Evolutionary conservation across 768 basidiomycete species (phyloP).

Genomic region (Leccinum rimulosum): DNA sequence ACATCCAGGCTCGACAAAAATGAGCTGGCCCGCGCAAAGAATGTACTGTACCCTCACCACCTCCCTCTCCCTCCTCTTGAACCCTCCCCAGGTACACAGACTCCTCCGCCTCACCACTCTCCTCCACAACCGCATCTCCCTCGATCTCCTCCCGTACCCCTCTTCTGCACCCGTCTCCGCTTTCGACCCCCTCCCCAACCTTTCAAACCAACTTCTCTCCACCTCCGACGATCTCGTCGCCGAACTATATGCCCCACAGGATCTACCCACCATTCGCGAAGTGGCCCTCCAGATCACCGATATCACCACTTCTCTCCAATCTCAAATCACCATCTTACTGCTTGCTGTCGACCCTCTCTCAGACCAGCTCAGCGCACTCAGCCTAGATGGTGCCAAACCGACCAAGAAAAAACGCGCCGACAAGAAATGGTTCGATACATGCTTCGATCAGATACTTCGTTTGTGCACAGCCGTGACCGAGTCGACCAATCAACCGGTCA

Average conservation of each 20-base stretch:
- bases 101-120: slow-evolving; percentile 58
- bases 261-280: slow-evolving; percentile 38
- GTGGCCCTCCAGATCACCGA: slow-evolving; percentile 40
- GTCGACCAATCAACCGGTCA: slow-evolving; percentile 20
- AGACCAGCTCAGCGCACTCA: slow-evolving; percentile 24
- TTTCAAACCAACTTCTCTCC: slow-evolving; percentile 51
- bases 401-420: slow-evolving; percentile 35
- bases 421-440: slow-evolving; percentile 62
- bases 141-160: slow-evolving; percentile 44
- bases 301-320: slow-evolving; percentile 38
- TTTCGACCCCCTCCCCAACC: slow-evolving; percentile 52
- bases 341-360: slow-evolving; percentile 22
- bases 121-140: slow-evolving; percentile 59
- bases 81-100: slow-evolving; percentile 47
- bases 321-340: slow-evolving; percentile 26
- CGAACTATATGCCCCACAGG: slow-evolving; percentile 65
- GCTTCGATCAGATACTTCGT: slow-evolving; percentile 60
- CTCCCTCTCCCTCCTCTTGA: slow-evolving; percentile 3
- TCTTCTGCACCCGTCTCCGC: slow-evolving; percentile 23
- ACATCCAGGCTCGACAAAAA: slow-evolving; percentile 42
- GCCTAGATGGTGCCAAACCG: slow-evolving; percentile 6
- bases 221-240: slow-evolving; percentile 66
- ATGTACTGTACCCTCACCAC: slow-evolving; percentile 39
- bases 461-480: slow-evolving; percentile 31
- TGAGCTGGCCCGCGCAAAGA: slow-evolving; percentile 59